These are phyloP conservation scores for Hymenoscyphus repandus DNA, from an alignment of 2,329 filamentous ascomycete species.

Conservation along the genomic window DNA sequence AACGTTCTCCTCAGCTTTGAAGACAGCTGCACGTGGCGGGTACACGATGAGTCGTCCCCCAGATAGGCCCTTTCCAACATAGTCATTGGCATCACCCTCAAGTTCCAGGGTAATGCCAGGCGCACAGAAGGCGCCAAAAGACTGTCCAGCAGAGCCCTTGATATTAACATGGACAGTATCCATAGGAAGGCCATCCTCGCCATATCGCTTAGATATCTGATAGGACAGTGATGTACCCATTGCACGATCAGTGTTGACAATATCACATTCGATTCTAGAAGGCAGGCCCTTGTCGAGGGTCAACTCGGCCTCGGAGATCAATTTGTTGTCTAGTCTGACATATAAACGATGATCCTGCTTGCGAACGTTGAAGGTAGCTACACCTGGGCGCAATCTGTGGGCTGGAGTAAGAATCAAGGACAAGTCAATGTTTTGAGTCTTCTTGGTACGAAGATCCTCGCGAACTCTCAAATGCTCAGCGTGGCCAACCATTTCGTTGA, in stretches of 20 bases:
- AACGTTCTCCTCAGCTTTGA: slow-evolving; percentile 94
- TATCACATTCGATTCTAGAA: slow-evolving; percentile 88
- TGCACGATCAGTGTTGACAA: slow-evolving; percentile 93
- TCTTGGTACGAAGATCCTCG: slow-evolving; percentile 80
- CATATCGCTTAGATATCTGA: slow-evolving; percentile 89
- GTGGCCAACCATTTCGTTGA: slow-evolving; percentile 97
- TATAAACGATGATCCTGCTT: slow-evolving; percentile 96
- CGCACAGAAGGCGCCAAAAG: slow-evolving; percentile 90
- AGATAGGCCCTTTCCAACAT: slow-evolving; percentile 92
- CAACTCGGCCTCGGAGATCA: slow-evolving; percentile 91
- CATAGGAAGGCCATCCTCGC: slow-evolving; percentile 80
- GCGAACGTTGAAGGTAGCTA: slow-evolving; percentile 94
- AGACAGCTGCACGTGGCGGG: slow-evolving; percentile 81
- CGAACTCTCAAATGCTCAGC: slow-evolving; percentile 82
- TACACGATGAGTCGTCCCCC: slow-evolving; percentile 92
- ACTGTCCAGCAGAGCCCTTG: slow-evolving; percentile 93
- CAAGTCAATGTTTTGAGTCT: slow-evolving; percentile 89
- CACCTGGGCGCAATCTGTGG: slow-evolving; percentile 90
- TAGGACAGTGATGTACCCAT: slow-evolving; percentile 93
- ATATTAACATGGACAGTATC: slow-evolving; percentile 96
- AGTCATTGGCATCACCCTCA: slow-evolving; percentile 94
- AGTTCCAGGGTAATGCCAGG: slow-evolving; percentile 92
- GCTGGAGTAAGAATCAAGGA: slow-evolving; percentile 90
- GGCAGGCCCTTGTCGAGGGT: slow-evolving; percentile 92
- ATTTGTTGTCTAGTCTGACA: slow-evolving; percentile 90